Evolutionary conservation across 2,329 filamentous ascomycete genomes (phyloP).

Genomic region (Fusarium coffeatum): DNA sequence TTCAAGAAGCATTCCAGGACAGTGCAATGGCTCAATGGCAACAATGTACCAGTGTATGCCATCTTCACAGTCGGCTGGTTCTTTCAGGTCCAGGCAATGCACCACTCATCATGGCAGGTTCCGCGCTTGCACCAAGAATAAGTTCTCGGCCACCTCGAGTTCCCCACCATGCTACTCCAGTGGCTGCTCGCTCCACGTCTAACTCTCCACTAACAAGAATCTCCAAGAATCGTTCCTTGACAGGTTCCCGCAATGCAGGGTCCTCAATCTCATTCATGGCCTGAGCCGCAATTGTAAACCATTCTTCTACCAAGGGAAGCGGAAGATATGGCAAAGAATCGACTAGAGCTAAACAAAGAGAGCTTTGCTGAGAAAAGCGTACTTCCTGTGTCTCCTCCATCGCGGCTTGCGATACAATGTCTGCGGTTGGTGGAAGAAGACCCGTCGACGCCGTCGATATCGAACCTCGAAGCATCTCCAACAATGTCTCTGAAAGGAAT

Average conservation of each 20-base stretch:
- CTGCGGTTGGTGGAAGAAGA: conserved; percentile 55
- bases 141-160: conserved; percentile 65
- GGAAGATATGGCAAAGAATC: conserved; percentile 82
- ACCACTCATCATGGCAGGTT: conserved; percentile 65
- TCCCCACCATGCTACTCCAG: conserved; percentile 90
- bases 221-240: conserved; percentile 81
- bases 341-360: conserved; percentile 79
- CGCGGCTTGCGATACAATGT: conserved; percentile 51
- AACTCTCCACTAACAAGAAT: conserved; percentile 84
- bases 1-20: neutral
- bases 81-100: conserved; percentile 55
- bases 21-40: neutral
- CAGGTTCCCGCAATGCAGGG: conserved; percentile 69
- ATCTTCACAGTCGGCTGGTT: conserved; percentile 52
- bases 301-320: conserved; percentile 78
- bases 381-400: conserved; percentile 45
- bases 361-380: conserved; percentile 79
- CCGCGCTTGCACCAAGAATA: conserved; percentile 51
- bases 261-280: conserved; percentile 74
- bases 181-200: conserved; percentile 84
- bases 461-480: conserved; percentile 79
- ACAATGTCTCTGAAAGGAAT: conserved; percentile 79
- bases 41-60: neutral
- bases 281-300: conserved; percentile 78
- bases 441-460: conserved; percentile 63